Percentiles rank a stretch among this genome's conserved stretches.
phyloP scores from a whole-genome alignment of 495 filamentous ascomycete genomes.

The Staphylotrichum longicolle region DNA sequence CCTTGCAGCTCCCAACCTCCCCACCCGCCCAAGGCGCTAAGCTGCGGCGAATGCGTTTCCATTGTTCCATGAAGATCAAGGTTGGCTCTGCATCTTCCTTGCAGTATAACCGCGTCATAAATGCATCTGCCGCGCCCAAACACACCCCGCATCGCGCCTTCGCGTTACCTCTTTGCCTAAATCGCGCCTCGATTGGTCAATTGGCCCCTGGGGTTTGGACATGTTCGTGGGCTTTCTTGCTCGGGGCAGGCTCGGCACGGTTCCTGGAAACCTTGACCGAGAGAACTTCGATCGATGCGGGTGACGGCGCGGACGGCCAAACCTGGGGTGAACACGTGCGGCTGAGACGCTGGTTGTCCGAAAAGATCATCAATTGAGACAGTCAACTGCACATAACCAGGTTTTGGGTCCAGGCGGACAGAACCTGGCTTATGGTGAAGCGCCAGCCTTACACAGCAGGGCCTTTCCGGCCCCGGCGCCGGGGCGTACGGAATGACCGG shows the following conservation, averaged over 20 bases:
- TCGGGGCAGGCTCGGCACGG: too few species aligned
- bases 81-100: not conserved
- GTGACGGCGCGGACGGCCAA: too few species aligned
- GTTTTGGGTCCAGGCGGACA: too few species aligned
- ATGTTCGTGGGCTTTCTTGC: constrained; percentile 2
- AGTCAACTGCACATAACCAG: too few species aligned
- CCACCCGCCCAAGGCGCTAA: not conserved
- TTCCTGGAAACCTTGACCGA: too few species aligned
- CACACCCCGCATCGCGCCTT: constrained; percentile 26
- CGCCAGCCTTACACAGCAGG: not conserved
- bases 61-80: not conserved
- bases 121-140: not conserved
- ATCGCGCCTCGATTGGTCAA: constrained; percentile 25
- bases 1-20: constrained; percentile 5
- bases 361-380: too few species aligned
- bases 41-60: not conserved
- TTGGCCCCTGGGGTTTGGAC: constrained; percentile 11
- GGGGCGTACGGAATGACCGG: constrained; percentile 3
- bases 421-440: too few species aligned
- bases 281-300: too few species aligned
- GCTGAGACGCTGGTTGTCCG: too few species aligned
- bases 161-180: constrained; percentile 16
- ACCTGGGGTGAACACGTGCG: not conserved
- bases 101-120: constrained; percentile 26
- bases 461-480: constrained; percentile 1